Conservation (phyloP, 345 rosid species). For the Syzygium grande region DNA sequence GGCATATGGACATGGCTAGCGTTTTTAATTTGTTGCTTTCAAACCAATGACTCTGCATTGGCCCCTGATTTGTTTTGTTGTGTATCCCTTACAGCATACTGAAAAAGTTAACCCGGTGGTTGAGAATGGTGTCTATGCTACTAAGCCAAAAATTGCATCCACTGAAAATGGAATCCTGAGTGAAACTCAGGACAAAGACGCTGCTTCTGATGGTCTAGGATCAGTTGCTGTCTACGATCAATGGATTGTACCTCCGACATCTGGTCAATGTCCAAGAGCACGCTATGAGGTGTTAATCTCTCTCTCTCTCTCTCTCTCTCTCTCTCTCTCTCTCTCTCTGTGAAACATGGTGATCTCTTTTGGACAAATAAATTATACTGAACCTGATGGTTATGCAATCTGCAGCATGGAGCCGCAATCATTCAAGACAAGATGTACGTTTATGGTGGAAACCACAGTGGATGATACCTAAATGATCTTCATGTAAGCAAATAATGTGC, state of each 20-base stretch:
- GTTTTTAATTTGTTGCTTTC: background rate
- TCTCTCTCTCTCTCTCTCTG: background rate
- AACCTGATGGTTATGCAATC: conserved; percentile 5
- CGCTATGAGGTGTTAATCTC: conserved; percentile 78
- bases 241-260: conserved; percentile 74
- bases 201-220: conserved; percentile 77
- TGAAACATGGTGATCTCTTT: background rate
- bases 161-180: conserved; percentile 53
- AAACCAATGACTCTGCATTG: background rate
- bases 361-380: conserved; percentile 1
- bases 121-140: conserved; percentile 54
- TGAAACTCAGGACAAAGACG: conserved; percentile 89
- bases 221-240: conserved; percentile 77
- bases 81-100: conserved; percentile 29
- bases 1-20: background rate
- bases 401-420: conserved; percentile 91
- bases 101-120: conserved; percentile 40
- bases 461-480: conserved; percentile 90
- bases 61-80: background rate
- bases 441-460: conserved; percentile 96
- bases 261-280: conserved; percentile 80
- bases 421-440: conserved; percentile 91
- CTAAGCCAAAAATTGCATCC: conserved; percentile 62
- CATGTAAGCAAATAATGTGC: conserved; percentile 54
- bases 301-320: no score